Percentiles rank a stretch among this genome's conserved stretches.
These are phyloP conservation scores for Lolium perenne DNA, from an alignment of 176 grass and related monocot genomes.

Conservation along the genomic window DNA sequence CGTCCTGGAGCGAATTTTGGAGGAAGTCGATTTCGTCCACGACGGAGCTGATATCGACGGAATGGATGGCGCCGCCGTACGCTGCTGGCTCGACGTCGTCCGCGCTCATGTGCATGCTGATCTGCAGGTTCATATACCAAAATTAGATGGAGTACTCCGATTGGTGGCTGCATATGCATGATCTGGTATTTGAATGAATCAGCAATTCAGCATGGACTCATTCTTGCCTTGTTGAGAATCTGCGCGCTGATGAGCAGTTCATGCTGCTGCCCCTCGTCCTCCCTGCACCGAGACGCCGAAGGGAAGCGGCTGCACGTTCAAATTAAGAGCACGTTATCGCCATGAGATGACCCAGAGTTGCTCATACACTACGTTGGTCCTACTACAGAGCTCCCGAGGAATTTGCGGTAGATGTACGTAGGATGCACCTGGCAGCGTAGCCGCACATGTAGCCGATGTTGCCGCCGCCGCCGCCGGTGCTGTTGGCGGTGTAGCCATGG, in stretches of 20 bases:
- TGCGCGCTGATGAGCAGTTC: constrained; percentile 16
- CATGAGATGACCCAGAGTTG: no score
- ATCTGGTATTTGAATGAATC: no score
- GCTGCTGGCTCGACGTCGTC: constrained; percentile 26
- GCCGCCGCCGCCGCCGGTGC: neutral
- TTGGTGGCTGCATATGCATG: no score
- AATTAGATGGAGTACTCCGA: no score
- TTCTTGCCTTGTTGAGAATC: constrained; percentile 54
- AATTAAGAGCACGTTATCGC: no score
- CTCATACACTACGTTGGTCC: no score
- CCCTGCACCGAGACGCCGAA: neutral
- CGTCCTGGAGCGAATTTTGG: neutral
- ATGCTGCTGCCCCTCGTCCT: constrained; percentile 18
- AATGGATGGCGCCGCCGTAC: no score
- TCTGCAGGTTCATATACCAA: constrained; percentile 15
- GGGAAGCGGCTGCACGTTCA: constrained; percentile 13
- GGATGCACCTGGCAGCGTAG: constrained; percentile 32
- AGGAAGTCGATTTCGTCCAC: constrained; percentile 24
- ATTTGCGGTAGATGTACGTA: no score
- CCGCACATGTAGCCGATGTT: constrained; percentile 53
- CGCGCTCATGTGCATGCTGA: constrained; percentile 53
- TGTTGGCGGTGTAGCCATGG: constrained; percentile 1
- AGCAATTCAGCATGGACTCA: no score
- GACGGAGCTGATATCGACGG: neutral
- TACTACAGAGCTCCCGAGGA: no score